These are phyloP conservation scores for Boletellus emodensis DNA, from an alignment of 768 basidiomycete genomes.

Conservation along the genomic window DNA sequence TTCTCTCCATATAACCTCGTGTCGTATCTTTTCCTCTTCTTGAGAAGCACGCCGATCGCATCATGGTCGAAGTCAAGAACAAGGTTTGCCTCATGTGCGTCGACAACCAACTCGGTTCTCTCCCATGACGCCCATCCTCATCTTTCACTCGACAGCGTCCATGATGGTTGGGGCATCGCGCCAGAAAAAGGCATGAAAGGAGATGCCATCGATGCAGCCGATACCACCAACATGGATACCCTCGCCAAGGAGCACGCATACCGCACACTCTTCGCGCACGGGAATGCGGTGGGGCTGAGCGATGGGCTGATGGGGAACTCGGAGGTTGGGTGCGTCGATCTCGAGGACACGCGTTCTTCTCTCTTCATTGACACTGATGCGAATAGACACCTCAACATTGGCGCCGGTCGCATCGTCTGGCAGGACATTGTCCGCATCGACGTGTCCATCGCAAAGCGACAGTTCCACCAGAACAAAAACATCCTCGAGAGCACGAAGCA, in stretches of 20 bases:
- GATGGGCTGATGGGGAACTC: slow-evolving; percentile 98
- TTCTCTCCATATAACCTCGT: background rate
- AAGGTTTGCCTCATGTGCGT: slow-evolving; percentile 89
- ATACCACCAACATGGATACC: slow-evolving; percentile 85
- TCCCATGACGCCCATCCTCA: background rate
- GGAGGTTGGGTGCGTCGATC: slow-evolving; percentile 78
- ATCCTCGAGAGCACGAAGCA: slow-evolving; percentile 72
- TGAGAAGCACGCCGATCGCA: background rate
- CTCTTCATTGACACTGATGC: background rate
- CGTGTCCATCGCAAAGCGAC: slow-evolving; percentile 81
- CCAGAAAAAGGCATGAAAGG: slow-evolving; percentile 67
- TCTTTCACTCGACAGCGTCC: slow-evolving; percentile 51
- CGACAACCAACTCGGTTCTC: background rate
- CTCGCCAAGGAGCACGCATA: slow-evolving; percentile 74
- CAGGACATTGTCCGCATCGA: slow-evolving; percentile 97
- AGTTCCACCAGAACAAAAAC: slow-evolving; percentile 74
- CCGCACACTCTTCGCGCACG: slow-evolving; percentile 76
- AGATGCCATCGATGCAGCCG: slow-evolving; percentile 82
- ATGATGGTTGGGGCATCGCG: slow-evolving; percentile 94
- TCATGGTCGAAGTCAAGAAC: slow-evolving; percentile 61
- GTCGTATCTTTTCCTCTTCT: background rate
- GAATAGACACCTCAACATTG: slow-evolving; percentile 85
- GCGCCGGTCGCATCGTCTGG: slow-evolving; percentile 94
- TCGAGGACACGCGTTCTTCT: background rate
- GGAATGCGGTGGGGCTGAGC: slow-evolving; percentile 85